Base-by-base conservation (phyloP, 768 basidiomycete species). In the Lactarius tabidus region DNA sequence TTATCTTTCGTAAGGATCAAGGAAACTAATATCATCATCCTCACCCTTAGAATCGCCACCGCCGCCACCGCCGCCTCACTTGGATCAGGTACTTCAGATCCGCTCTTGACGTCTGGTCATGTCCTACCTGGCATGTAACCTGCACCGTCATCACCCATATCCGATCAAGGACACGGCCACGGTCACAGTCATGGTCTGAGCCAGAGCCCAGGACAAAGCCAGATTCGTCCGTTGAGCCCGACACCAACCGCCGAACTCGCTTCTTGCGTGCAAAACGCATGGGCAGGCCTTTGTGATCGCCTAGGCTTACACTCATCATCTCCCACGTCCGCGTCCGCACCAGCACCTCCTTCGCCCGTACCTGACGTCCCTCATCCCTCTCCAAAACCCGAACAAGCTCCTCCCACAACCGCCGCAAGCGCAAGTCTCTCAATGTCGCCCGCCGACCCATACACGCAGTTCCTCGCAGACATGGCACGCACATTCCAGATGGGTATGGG, bases 21-120 rank as follows among this genome's bases (percentile, higher is more conserved):
- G 54, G 59, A 31, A 36, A 28, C 31, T 61, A 69, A 10, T 15
- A 29, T 31, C 17, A 23, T 31, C 20, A 23, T n/a, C n/a, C n/a
- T n/a, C n/a, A n/a, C n/a, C n/a, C 72, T 57, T 67, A 90, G 92
- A 70, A 92, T 93, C 36, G 92, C 92, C 4, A 91, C 92, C n/a
- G 90, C 92, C 12, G 92, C 92, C n/a, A 93, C 91, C 1, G 91
- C 92, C 2, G 90, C 90, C 9, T 93, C 92, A 3, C 81, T 91
- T 33, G 80, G 91, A n/a, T 86, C 87, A 1, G 89, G 89, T 39
- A 83, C 86, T 28, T 84, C 86, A 4, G 84, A 87, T 56, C 81
- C 85, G 12, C 82, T 90, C 52, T 80, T 88, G 62, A 81, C 83
- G 39, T 81, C 86, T 28, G 80, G 83, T 52, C 79, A 86, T 60